Percentiles rank a stretch among this genome's conserved stretches.
Conservation (phyloP, 331 rosid species). For the Pyracantha coccinea region DNA sequence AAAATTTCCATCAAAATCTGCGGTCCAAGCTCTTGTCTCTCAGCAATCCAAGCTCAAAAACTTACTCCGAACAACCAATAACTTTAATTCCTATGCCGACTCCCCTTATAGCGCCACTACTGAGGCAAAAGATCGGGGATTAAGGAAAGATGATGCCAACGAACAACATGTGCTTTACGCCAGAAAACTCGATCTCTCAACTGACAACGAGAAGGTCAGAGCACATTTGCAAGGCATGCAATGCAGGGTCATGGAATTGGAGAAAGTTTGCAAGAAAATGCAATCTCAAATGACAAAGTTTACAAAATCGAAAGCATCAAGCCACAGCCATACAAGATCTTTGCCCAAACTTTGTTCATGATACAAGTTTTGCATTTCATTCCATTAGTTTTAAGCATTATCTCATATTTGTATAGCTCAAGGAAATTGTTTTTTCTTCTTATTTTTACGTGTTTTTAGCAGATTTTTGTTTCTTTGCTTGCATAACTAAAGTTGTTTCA, state of each 20-base stretch:
- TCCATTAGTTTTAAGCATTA: background rate
- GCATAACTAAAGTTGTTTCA: conserved; percentile 11
- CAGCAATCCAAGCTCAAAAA: conserved; percentile 63
- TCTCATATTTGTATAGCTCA: conserved; percentile 16
- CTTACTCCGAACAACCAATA: conserved; percentile 29
- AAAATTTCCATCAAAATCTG: conserved; percentile 60
- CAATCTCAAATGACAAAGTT: conserved; percentile 69
- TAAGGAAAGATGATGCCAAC: conserved; percentile 25
- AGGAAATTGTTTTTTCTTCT: background rate
- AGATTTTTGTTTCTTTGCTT: conserved; percentile 6
- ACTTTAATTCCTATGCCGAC: conserved; percentile 20
- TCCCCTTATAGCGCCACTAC: conserved; percentile 24
- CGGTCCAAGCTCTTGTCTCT: conserved; percentile 46
- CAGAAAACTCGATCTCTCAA: conserved; percentile 34
- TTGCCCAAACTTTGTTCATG: conserved; percentile 87
- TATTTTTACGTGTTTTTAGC: background rate
- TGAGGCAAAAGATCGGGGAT: conserved; percentile 19
- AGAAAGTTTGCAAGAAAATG: conserved; percentile 63
- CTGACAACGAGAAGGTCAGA: conserved; percentile 42
- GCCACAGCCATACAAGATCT: conserved; percentile 45
- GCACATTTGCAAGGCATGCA: conserved; percentile 84
- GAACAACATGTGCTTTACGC: conserved; percentile 49
- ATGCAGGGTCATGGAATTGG: conserved; percentile 77
- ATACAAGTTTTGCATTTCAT: conserved; percentile 1
- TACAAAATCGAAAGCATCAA: conserved; percentile 49